phyloP scores from a whole-genome alignment of 202 grass and related monocot species.

The Dendrocalamus latiflorus region DNA sequence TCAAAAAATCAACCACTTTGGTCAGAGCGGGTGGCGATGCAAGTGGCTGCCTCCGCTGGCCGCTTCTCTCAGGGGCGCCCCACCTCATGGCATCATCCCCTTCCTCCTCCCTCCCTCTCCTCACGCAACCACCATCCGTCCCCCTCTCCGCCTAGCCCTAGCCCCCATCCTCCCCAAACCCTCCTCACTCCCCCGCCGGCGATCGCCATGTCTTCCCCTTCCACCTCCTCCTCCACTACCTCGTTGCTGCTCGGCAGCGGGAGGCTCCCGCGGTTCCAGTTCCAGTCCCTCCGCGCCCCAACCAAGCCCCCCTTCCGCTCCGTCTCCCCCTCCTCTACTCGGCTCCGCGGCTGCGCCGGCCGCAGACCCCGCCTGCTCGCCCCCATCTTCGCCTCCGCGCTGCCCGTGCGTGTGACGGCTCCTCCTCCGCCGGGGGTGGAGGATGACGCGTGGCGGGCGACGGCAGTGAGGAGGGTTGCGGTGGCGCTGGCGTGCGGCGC shows the following conservation, averaged over 20 bases:
- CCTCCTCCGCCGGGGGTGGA: conserved; percentile 8
- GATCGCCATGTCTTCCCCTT: conserved; percentile 14
- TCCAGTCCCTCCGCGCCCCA: conserved; percentile 32
- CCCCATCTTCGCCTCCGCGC: conserved; percentile 21
- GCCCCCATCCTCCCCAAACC: neutral
- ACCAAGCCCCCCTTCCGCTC: conserved; percentile 23
- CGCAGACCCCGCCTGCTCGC: neutral
- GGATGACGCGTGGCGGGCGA: neutral
- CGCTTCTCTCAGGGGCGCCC: neutral
- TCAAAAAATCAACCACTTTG: too few relatives aligned
- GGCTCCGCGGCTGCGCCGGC: neutral
- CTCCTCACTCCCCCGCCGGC: neutral
- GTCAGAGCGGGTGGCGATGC: too few relatives aligned
- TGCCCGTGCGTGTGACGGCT: conserved; percentile 12
- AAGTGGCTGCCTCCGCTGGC: neutral
- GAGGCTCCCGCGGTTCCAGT: conserved; percentile 33
- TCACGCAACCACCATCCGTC: conserved; percentile 10
- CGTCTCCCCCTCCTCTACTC: neutral
- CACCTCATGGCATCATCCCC: conserved; percentile 4
- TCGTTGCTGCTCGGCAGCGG: conserved; percentile 30
- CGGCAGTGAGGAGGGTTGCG: conserved; percentile 10
- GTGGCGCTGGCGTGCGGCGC: conserved; percentile 25
- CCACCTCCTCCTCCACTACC: conserved; percentile 8
- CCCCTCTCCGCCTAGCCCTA: neutral
- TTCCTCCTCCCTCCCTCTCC: neutral